Base-by-base conservation (phyloP, 164 flowering plant genomes). In the Vitis riparia region DNA sequence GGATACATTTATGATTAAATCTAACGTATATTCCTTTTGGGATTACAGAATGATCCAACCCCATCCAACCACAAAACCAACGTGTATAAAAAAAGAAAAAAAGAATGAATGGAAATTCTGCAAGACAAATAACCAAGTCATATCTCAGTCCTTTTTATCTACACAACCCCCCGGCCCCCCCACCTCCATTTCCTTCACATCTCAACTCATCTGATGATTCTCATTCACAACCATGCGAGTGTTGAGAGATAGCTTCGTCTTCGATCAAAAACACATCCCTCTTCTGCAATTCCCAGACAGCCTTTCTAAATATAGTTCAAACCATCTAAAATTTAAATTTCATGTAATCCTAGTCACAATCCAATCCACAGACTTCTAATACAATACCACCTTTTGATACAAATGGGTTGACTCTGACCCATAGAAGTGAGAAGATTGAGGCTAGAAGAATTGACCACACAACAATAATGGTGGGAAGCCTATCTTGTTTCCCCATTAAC, bases 371-470 rank as follows among this genome's bases (percentile, higher is more conserved):
- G 13, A 80, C 82, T 71, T 86, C 93, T 50, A 90, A 74, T 9
- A 83, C 82, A 13, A 84, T 71, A 8, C 84, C 91, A 37, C 77
- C 85, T 69, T 66, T 86, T 0, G 78, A 15, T 49, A 81, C 15
- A 67, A 91, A 91, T 3, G 93, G 93, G 77, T 91, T 84, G 68
- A 89, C 70, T 32, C 92, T 73, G 32, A 84, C 92, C 96, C 96
- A 91, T 7, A 91, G 37, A 55, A 91, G 87, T 2, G 93, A 83
- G 73, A 86, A 84, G 15, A 91, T 84, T 0, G 96, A 89, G 16
- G 93, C 89, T 8, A 91, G 80, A 57, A 91, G 85, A 52, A 89
- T 83, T 0, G 91, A 82, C 96, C 93, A 91, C 13, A 89, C 96
- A 11, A 91, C 52, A 47, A 91, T 72, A 30, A 91, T 86, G 29